Evolutionary conservation across 2,329 filamentous ascomycete species (phyloP), one percentile per base, ranked within the genome.

Genomic region (Exophiala xenobiotica): DNA sequence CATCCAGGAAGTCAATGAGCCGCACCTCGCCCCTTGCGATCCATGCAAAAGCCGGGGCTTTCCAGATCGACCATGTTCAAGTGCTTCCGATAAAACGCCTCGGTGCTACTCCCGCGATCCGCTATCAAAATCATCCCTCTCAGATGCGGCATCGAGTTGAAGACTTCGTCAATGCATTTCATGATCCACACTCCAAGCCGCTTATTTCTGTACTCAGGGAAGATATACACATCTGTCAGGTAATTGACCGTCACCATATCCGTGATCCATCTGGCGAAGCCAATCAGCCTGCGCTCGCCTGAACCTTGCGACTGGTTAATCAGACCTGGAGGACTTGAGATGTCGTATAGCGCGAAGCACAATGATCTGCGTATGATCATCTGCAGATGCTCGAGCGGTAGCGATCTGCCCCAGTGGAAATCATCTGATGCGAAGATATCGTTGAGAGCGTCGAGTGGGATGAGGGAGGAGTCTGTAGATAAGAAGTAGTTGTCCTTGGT

Each of bases 211-310:
- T 82, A 79, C 26, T 77, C 73, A 0, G 78, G 72, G 2, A 81
- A 64, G 19, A 88, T 72, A 65, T 86, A 88, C 18, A 88, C 81
- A 62, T 88, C 86, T 20, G 85, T 85, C 33, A 86, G 68, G 61
- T 87, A 90, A 20, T 78, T 83, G 59, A 88, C 81, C 0, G 85
- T 86, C 37, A 82, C 76, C 61, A 80, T 78, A 67, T 90, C 87
- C 5, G 86, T 90, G 42, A 89, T 71, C 20, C 87, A 66, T 27
- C 86, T 75, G 1, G 77, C 78, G 49, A 85, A 74, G 1, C 82
- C 82, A 40, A 86, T 51, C 33, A 58, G 20, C 24, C 24, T 41
- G 7, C 42, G 41, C 49, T 14, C 51, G 20, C n/a, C 42, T 41
- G 23, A 23, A n/a, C 27, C 8, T 38, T 6, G 24, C 40, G 37